phyloP scores from a whole-genome alignment of 1,139 yeast genomes.

The Lodderomyces orthopsilosis region DNA sequence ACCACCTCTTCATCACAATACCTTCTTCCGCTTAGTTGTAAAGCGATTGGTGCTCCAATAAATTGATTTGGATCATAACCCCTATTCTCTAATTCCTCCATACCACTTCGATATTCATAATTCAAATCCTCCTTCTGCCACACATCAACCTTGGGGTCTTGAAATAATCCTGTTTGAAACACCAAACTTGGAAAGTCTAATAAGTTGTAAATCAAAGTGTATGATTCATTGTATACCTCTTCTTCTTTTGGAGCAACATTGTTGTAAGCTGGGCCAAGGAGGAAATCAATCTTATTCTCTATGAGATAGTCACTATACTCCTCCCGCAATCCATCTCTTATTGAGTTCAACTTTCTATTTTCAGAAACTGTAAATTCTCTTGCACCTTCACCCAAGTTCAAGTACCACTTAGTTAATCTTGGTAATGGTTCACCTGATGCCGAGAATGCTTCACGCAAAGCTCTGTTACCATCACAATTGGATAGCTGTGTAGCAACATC shows the following conservation, averaged over 20 bases:
- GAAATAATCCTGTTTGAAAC: conserved; percentile 60
- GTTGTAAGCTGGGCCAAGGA: conserved; percentile 65
- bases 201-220: conserved; percentile 65
- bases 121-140: conserved; percentile 33
- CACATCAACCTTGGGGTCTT: conserved; percentile 46
- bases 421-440: conserved; percentile 65
- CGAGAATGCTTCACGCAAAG: conserved; percentile 47
- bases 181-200: conserved; percentile 61
- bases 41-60: conserved; percentile 38
- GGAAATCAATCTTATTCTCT: conserved; percentile 59
- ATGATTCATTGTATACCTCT: conserved; percentile 70
- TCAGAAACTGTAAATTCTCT: conserved; percentile 41
- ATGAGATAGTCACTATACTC: conserved; percentile 52
- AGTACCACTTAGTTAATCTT: conserved; percentile 59
- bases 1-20: conserved; percentile 41
- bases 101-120: conserved; percentile 34
- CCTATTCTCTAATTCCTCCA: conserved; percentile 42
- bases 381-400: conserved; percentile 58
- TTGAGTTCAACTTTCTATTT: conserved; percentile 45
- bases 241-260: conserved; percentile 72
- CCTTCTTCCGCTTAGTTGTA: conserved; percentile 38
- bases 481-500: conserved; percentile 51
- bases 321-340: conserved; percentile 54
- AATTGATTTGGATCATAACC: conserved; percentile 31
- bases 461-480: conserved; percentile 58